Evolutionary conservation across 495 filamentous ascomycete species (phyloP).

Genomic region (Penicillium dipodomyicola): DNA sequence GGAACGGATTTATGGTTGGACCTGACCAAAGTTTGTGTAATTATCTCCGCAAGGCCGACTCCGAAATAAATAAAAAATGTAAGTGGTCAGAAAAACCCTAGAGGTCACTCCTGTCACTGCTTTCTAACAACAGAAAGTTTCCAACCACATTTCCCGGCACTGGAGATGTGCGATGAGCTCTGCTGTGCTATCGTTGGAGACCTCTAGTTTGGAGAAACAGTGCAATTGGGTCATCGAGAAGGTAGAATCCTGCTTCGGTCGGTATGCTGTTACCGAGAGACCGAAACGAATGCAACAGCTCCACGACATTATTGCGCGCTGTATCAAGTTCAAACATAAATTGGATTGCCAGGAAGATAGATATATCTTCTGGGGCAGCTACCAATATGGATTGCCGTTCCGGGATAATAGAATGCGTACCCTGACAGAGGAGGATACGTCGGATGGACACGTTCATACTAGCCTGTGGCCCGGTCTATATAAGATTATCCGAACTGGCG

Average conservation of each 20-base stretch:
- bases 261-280: not conserved
- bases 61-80: not conserved
- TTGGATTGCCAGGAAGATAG: constrained; percentile 22
- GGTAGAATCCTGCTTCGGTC: not conserved
- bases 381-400: constrained; percentile 2
- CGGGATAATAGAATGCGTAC: constrained; percentile 9
- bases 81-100: not conserved
- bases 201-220: not conserved
- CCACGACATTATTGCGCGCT: constrained; percentile 9
- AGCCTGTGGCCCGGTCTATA: constrained; percentile 18
- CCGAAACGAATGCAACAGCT: constrained; percentile 4
- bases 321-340: constrained; percentile 19
- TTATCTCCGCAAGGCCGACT: not conserved
- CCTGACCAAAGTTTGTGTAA: no score
- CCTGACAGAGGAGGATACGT: not conserved
- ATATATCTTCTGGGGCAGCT: constrained; percentile 19
- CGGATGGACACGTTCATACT: not conserved
- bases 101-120: not conserved
- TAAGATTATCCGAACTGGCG: not conserved
- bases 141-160: not conserved
- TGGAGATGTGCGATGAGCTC: constrained; percentile 10
- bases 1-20: not conserved
- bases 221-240: not conserved
- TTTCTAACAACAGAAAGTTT: not conserved
- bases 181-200: not conserved